A percentile compares a stretch with the other conserved stretches of the same genome.
These are phyloP conservation scores for Pholiota microspora DNA, from an alignment of 768 basidiomycete genomes.

Conservation along the genomic window DNA sequence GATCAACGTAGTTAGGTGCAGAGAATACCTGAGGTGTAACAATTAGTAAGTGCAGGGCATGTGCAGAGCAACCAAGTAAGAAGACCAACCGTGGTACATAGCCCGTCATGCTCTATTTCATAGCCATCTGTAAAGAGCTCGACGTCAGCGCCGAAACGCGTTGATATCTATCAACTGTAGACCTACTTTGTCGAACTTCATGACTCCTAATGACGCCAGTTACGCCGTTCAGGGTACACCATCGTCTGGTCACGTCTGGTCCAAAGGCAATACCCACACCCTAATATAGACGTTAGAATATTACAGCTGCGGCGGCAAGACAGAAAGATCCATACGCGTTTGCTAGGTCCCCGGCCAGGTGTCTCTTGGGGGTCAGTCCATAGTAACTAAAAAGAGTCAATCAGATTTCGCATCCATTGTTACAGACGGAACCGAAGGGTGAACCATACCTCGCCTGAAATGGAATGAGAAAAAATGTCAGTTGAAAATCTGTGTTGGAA, in stretches of 20 bases:
- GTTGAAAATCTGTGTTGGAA: conserved; percentile 10
- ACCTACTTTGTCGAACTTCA: conserved; percentile 88
- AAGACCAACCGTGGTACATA: conserved; percentile 81
- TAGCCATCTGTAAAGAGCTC: conserved; percentile 67
- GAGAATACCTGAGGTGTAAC: conserved; percentile 69
- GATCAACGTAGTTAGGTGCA: conserved; percentile 94
- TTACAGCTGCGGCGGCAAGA: conserved; percentile 2
- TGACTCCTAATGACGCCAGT: conserved; percentile 92
- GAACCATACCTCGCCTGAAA: conserved; percentile 58
- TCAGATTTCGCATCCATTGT: conserved; percentile 7
- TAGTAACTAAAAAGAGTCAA: conserved; percentile 54
- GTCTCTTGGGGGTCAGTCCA: conserved; percentile 96
- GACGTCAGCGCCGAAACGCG: neutral
- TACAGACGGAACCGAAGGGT: neutral
- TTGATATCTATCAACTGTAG: conserved; percentile 1
- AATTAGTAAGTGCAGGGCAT: conserved; percentile 2
- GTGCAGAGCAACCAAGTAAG: conserved; percentile 1
- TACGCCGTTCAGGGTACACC: conserved; percentile 86
- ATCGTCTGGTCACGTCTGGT: conserved; percentile 86
- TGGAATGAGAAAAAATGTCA: conserved; percentile 1
- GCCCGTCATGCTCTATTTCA: conserved; percentile 89
- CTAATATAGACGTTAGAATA: conserved; percentile 32
- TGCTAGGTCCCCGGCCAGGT: conserved; percentile 92
- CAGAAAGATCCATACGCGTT: conserved; percentile 60
- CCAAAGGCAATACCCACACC: conserved; percentile 97